Base-by-base conservation (phyloP, 169 alveolate genomes). In the Plasmodium vivax region DNA sequence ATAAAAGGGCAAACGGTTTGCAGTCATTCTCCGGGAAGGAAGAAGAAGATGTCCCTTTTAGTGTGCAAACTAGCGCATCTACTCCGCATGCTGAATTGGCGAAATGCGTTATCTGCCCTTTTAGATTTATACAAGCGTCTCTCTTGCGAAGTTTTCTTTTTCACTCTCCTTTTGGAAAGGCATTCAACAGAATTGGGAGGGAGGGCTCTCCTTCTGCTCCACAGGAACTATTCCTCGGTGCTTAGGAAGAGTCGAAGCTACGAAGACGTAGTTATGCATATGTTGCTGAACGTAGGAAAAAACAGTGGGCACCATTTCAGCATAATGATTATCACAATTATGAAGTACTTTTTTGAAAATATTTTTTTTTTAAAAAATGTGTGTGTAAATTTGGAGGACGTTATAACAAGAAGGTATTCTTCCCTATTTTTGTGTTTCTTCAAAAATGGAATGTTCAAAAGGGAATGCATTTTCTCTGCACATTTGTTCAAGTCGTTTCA, bases 371-470 rank as follows among this genome's bases (percentile, higher is more conserved):
- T 90, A 23, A 62, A 88, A 90, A 90, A 62, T 58, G 41, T 45
- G 14, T 34, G 45, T 41, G 8, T 23, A 87, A 14, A 4, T 9
- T 56, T 8, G 34, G 41, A 43, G 16, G 82, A 68, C 8, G 73
- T 41, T 38, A 90, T 79, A 41, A 90, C 47, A 1, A 30, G 68
- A 14, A 68, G 82, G 38, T 51, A 90, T 43, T 90, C 73, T 32
- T 81, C 82, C n/a, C 23, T 90, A 62, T 30, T 80, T 56, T 34
- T 62, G n/a, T 90, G 72, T 43, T 81, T 90, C 54, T 90, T 90
- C 73, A 90, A 90, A 80, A 90, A 71, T 19, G 38, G 19, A 47
- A 41, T 81, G 3, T 90, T 90, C 72, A 45, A 38, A 36, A 79
- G 82, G 73, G 74, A 73, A 34, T 23, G 36, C 30, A 27, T 90